Percentiles rank a stretch among this genome's conserved stretches.
These are phyloP conservation scores for Xerocomellus amylosporus DNA, from an alignment of 768 basidiomycete genomes.

Conservation along the genomic window DNA sequence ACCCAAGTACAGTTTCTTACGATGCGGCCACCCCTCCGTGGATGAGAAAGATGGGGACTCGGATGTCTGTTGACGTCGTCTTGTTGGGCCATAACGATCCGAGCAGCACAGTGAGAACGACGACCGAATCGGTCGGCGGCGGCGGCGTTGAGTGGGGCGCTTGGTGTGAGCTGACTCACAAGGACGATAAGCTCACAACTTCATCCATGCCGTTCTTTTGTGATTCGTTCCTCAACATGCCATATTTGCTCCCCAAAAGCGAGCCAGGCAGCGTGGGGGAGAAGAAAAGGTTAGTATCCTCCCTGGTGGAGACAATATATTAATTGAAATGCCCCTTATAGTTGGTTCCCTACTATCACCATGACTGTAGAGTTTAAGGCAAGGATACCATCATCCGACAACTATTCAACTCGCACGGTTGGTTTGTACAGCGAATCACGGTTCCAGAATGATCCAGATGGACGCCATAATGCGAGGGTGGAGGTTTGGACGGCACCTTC, in stretches of 20 bases:
- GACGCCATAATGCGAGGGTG: conserved; percentile 55
- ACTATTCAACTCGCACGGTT: conserved; percentile 50
- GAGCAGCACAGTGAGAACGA: conserved; percentile 38
- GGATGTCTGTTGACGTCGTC: conserved; percentile 40
- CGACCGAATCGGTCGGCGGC: conserved; percentile 43
- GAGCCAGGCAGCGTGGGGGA: conserved; percentile 34
- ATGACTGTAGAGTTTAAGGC: conserved; percentile 63
- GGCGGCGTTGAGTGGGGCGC: conserved; percentile 57
- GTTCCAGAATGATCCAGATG: conserved; percentile 53
- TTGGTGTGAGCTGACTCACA: conserved; percentile 47
- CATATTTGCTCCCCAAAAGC: conserved; percentile 45
- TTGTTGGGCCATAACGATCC: conserved; percentile 40
- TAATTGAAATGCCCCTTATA: conserved; percentile 18
- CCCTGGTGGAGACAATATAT: neutral
- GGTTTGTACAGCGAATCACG: conserved; percentile 52
- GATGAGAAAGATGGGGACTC: conserved; percentile 36
- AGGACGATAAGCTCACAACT: conserved; percentile 45
- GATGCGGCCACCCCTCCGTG: conserved; percentile 29
- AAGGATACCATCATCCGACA: conserved; percentile 46
- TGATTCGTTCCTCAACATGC: conserved; percentile 50
- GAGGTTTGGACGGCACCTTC: conserved; percentile 68
- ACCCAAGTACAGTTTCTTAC: conserved; percentile 43
- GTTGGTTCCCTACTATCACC: conserved; percentile 65
- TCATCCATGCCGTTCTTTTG: conserved; percentile 54
- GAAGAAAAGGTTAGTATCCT: conserved; percentile 13